These are phyloP conservation scores for Trichoderma koningiopsis DNA, from an alignment of 2,329 filamentous ascomycete species.

Conservation along the genomic window DNA sequence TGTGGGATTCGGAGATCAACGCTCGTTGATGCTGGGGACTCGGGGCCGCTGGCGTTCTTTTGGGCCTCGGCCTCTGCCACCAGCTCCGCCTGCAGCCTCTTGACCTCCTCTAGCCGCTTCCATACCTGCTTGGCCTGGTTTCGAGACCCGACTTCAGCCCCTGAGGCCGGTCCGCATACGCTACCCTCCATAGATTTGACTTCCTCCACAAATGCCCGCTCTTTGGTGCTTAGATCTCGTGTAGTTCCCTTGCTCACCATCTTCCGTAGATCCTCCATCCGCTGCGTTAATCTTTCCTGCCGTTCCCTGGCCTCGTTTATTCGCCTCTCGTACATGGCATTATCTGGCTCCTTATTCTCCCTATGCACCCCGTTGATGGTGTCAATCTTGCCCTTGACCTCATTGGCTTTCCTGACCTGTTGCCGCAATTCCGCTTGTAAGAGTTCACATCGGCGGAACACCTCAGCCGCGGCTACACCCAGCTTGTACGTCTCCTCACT, in stretches of 20 bases:
- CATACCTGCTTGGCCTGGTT: constrained; percentile 52
- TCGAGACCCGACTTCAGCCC: constrained; percentile 37
- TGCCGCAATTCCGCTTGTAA: constrained; percentile 68
- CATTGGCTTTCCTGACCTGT: constrained; percentile 67
- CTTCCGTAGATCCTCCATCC: constrained; percentile 61
- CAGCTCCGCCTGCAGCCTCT: constrained; percentile 56
- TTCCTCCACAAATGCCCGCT: constrained; percentile 50
- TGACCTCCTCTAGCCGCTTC: constrained; percentile 61
- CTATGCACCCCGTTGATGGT: constrained; percentile 54
- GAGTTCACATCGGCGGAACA: constrained; percentile 71
- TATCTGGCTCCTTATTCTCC: constrained; percentile 54
- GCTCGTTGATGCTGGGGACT: constrained; percentile 34
- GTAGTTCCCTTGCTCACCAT: constrained; percentile 46
- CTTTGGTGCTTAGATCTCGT: constrained; percentile 48
- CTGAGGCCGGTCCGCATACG: constrained; percentile 42
- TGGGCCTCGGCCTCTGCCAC: constrained; percentile 53
- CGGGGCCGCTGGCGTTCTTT: constrained; percentile 34
- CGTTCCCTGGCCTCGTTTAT: constrained; percentile 56
- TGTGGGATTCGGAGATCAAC: constrained; percentile 57
- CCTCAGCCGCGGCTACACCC: constrained; percentile 69
- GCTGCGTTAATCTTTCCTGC: constrained; percentile 58
- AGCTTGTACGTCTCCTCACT: constrained; percentile 69
- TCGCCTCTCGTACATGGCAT: constrained; percentile 61
- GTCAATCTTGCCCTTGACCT: constrained; percentile 68
- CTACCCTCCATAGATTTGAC: constrained; percentile 58